Percentiles rank a stretch among this genome's conserved stretches.
These are phyloP conservation scores for Penicillium paxilli DNA, from an alignment of 495 filamentous ascomycete species.

Conservation along the genomic window DNA sequence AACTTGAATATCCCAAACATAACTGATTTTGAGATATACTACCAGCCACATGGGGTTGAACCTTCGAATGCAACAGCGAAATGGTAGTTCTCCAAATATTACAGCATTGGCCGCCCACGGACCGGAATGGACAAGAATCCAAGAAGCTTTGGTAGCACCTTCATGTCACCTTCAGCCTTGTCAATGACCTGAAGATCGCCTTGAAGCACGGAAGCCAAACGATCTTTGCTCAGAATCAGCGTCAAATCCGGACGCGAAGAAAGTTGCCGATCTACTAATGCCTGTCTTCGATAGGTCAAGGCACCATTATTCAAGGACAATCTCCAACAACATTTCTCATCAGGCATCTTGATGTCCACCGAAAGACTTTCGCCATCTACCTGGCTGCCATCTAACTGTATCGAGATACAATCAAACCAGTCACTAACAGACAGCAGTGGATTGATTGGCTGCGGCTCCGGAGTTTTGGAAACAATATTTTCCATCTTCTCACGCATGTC, in stretches of 20 bases:
- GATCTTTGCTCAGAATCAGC: not conserved
- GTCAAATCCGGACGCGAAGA: not conserved
- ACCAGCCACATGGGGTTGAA: too few species aligned
- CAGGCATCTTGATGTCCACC: not conserved
- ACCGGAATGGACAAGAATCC: not conserved
- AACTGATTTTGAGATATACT: too few species aligned
- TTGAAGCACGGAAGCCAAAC: not conserved
- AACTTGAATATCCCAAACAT: too few species aligned
- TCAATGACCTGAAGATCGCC: not conserved
- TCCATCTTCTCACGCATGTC: slow-evolving; percentile 4
- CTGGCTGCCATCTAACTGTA: not conserved
- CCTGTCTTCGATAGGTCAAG: not conserved
- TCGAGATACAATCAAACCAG: not conserved
- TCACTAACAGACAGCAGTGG: not conserved
- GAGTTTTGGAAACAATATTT: not conserved
- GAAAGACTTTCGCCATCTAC: not conserved
- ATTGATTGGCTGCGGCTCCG: not conserved
- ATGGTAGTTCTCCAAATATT: too few species aligned
- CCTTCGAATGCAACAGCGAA: too few species aligned
- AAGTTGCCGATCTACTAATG: not conserved
- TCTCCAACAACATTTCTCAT: not conserved
- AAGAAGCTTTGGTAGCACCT: not conserved
- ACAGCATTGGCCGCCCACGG: not conserved
- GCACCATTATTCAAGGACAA: not conserved
- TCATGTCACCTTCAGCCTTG: not conserved